Evolutionary conservation across 2,329 filamentous ascomycete genomes (phyloP), one percentile per base, ranked within the genome.

Genomic region (Didymella glomerata): DNA sequence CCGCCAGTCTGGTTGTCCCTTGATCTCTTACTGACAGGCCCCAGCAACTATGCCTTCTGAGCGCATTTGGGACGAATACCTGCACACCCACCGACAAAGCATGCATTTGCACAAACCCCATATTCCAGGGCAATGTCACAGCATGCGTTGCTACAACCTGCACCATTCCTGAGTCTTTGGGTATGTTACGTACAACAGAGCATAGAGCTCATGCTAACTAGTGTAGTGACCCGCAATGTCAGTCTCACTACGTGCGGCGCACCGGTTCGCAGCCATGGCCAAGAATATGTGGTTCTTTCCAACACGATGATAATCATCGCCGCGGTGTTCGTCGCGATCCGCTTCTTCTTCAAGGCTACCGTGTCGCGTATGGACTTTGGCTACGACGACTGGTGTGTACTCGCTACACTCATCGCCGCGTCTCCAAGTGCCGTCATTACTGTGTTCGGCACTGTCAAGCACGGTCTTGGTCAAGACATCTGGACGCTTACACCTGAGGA

Each of bases 391-490:
- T 76, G 70, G 56, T 63, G 66, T 48, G 66, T 76, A 8, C 48
- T 75, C 5, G 50, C 65, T 16, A 70, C 69, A 4, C 46, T 69
- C 30, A 50, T 73, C 14, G 41, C 61, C 5, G 65, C 68, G 8
- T 54, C 67, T 11, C 69, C 74, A 5, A 70, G 66, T 36, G 69
- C 72, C 18, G 60, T 75, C 27, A 62, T 75, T 24, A 73, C 63
- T 9, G 66, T 69, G 9, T 61, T 57, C 25, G 69, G 69, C 9
- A 69, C 65, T 22, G 54, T 66, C 10, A 62, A 62, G 42, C 65
- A 70, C 32, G 84, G 84, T 0, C 71, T 85, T 7, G 83, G 84
- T 0, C 77, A 71, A 24, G 83, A 86, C 51, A 77, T 85, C 27
- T 86, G 84, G 84, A 81, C 81, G 0, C 61, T 86, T 6, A 60